These are phyloP conservation scores for Strigomonas culicis DNA, from an alignment of 208 protist genomes.

Conservation along the genomic window DNA sequence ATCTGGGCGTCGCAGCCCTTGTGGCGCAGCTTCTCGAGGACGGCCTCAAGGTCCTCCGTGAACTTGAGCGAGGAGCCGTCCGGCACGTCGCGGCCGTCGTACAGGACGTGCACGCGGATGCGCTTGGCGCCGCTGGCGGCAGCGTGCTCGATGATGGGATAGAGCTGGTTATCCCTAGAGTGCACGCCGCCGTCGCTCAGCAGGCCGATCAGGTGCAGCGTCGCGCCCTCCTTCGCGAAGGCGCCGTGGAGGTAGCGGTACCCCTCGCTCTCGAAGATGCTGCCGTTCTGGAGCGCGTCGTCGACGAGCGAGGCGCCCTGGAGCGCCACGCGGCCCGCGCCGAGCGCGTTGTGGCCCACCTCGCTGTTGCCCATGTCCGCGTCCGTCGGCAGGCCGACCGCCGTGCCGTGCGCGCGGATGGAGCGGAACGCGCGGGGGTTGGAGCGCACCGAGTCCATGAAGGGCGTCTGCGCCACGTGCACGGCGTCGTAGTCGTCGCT, in stretches of 20 bases:
- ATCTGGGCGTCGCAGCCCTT: conserved; percentile 84
- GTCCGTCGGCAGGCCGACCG: conserved; percentile 92
- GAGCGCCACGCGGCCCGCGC: conserved; percentile 87
- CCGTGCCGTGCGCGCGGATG: conserved; percentile 91
- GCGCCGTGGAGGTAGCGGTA: conserved; percentile 88
- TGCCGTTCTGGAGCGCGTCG: conserved; percentile 72
- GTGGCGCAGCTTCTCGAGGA: conserved; percentile 70
- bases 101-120: conserved; percentile 92
- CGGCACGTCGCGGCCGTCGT: conserved; percentile 95
- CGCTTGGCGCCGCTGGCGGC: conserved; percentile 74
- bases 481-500: conserved; percentile 91
- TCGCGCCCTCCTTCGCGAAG: conserved; percentile 67
- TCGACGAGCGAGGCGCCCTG: conserved; percentile 96
- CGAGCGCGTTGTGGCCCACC: conserved; percentile 95
- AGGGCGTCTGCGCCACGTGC: conserved; percentile 86
- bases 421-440: conserved; percentile 74
- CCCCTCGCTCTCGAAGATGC: conserved; percentile 84
- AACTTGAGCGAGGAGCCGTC: conserved; percentile 90
- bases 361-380: conserved; percentile 96
- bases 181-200: conserved; percentile 94
- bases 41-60: conserved; percentile 87
- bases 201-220: conserved; percentile 92
- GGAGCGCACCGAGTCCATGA: conserved; percentile 59
- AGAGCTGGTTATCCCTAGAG: conserved; percentile 91
- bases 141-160: conserved; percentile 85